Conservation (phyloP, 192 early-diverging fungal species). For the Chytriomyces hyalinus region DNA sequence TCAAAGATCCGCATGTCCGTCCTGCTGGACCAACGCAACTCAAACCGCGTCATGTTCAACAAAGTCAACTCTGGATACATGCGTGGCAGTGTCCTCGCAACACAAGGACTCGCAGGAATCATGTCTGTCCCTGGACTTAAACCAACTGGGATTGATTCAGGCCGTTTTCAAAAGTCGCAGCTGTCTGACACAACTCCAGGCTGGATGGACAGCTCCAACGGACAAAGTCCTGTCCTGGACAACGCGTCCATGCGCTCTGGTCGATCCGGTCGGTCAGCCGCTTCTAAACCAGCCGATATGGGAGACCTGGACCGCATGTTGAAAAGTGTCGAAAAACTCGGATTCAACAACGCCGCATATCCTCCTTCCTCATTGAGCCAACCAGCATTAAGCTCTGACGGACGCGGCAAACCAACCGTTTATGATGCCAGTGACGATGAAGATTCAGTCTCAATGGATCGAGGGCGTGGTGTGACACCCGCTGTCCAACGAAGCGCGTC, state of each 20-base stretch:
- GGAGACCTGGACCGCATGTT: slow-evolving; percentile 15
- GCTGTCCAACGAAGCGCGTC: neutral
- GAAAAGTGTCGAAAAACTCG: slow-evolving; percentile 7
- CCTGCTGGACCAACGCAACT: neutral
- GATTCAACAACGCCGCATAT: neutral
- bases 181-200: neutral
- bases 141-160: neutral
- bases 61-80: slow-evolving; percentile 10
- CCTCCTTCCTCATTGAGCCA: neutral
- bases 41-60: neutral
- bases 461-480: neutral
- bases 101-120: neutral
- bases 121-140: neutral
- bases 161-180: no score
- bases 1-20: slow-evolving; percentile 10
- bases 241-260: neutral
- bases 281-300: slow-evolving; percentile 10
- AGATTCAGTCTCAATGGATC: slow-evolving; percentile 4
- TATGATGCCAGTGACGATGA: slow-evolving; percentile 14
- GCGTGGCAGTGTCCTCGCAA: neutral
- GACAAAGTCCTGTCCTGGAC: neutral
- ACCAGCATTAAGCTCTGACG: neutral
- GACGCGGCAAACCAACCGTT: neutral
- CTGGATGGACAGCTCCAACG: neutral
- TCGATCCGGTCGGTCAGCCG: neutral